Conservation (phyloP, 1,139 yeast genomes). For the Debaryomyces sp. region DNA sequence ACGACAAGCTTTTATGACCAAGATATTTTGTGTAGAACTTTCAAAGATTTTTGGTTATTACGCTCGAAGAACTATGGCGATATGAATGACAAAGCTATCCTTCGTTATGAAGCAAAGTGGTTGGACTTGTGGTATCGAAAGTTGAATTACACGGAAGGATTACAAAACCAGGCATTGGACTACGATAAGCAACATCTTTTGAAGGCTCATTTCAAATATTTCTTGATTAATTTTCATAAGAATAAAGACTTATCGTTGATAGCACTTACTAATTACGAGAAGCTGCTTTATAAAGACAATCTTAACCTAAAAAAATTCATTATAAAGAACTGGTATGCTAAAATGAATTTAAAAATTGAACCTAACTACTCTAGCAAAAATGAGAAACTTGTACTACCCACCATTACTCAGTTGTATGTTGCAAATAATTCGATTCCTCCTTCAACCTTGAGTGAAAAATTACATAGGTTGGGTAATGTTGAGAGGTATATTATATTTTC, state of each 20-base stretch:
- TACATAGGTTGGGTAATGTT: conserved; percentile 11
- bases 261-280: not conserved
- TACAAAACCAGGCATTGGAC: not conserved
- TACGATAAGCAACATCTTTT: not conserved
- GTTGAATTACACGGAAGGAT: not conserved
- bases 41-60: conserved; percentile 3
- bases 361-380: not conserved
- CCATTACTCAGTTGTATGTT: not conserved
- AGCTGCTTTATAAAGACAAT: not conserved
- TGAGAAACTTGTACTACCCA: not conserved
- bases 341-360: conserved; percentile 11
- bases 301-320: not conserved
- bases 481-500: conserved; percentile 14
- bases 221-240: not conserved
- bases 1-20: conserved; percentile 12
- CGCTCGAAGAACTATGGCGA: not conserved
- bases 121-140: not conserved
- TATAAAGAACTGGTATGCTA: conserved; percentile 13
- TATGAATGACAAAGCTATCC: not conserved
- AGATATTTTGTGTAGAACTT: not conserved
- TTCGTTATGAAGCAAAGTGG: not conserved
- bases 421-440: not conserved
- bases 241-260: not conserved
- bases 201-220: not conserved
- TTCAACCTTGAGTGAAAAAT: conserved; percentile 15